A percentile compares a stretch with the other conserved stretches of the same genome.
These are phyloP conservation scores for Fraxinus cuspidata DNA, from an alignment of 257 asterid species.

Conservation along the genomic window DNA sequence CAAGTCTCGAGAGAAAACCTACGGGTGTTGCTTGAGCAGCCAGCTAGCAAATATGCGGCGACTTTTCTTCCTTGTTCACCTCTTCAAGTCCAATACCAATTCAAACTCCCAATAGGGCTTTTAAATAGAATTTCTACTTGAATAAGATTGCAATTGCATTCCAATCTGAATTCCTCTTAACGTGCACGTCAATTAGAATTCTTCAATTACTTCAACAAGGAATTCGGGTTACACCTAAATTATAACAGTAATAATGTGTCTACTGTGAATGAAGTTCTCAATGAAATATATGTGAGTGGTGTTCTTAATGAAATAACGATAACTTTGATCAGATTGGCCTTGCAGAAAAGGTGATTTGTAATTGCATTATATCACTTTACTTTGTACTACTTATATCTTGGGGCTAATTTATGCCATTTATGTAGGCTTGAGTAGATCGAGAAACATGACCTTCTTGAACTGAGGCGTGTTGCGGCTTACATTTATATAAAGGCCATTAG, in stretches of 20 bases:
- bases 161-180: too few species aligned
- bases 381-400: neutral
- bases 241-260: too few species aligned
- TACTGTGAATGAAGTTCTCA: constrained; percentile 88
- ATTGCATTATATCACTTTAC: neutral
- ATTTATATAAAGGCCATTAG: constrained; percentile 93
- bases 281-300: constrained; percentile 87
- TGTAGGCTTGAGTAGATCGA: constrained; percentile 61
- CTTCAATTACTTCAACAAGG: too few species aligned
- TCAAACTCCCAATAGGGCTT: too few species aligned
- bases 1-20: too few species aligned
- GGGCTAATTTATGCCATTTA: neutral
- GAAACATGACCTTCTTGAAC: constrained; percentile 93
- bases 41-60: too few species aligned
- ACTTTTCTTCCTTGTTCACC: too few species aligned
- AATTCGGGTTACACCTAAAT: too few species aligned
- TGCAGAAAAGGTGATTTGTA: constrained; percentile 68
- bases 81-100: too few species aligned
- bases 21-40: too few species aligned
- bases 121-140: too few species aligned
- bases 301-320: constrained; percentile 51
- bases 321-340: constrained; percentile 92
- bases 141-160: constrained; percentile 13
- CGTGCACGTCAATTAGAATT: too few species aligned
- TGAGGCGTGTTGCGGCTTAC: constrained; percentile 97